These are phyloP conservation scores for Corylus americana DNA, from an alignment of 306 rosid genomes.

Conservation along the genomic window DNA sequence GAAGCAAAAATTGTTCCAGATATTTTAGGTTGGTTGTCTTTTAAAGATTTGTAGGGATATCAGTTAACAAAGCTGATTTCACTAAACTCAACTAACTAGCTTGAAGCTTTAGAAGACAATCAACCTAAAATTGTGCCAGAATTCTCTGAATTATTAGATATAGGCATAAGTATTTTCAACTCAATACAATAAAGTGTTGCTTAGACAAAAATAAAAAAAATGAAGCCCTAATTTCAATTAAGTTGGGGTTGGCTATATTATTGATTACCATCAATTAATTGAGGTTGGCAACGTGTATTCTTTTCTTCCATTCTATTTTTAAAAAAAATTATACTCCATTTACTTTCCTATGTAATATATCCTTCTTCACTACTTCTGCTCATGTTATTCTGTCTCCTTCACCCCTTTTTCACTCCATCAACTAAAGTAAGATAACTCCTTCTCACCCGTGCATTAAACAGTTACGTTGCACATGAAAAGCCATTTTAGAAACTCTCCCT, in stretches of 20 bases:
- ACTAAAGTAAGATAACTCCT: not conserved
- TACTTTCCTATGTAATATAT: not conserved
- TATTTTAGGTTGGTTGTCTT: not conserved
- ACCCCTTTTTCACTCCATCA: not conserved
- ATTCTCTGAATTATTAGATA: not conserved
- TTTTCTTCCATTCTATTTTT: not conserved
- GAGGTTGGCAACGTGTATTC: not conserved
- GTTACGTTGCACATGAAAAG: not conserved
- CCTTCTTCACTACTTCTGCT: not conserved
- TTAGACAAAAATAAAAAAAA: no score
- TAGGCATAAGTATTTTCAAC: not conserved
- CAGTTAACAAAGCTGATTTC: slow-evolving; percentile 1
- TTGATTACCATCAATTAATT: not conserved
- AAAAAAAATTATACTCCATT: not conserved
- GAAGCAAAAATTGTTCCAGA: not conserved
- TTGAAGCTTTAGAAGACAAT: not conserved
- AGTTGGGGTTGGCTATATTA: not conserved
- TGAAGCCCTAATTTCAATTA: not conserved
- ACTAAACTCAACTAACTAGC: slow-evolving; percentile 1
- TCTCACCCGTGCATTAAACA: not conserved
- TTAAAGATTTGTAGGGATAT: not conserved
- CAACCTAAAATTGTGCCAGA: not conserved
- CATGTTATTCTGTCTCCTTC: not conserved
- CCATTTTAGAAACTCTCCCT: not conserved
- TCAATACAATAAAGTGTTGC: not conserved